These are phyloP conservation scores for Vigna nakashimae DNA, from an alignment of 306 rosid species.

Conservation along the genomic window DNA sequence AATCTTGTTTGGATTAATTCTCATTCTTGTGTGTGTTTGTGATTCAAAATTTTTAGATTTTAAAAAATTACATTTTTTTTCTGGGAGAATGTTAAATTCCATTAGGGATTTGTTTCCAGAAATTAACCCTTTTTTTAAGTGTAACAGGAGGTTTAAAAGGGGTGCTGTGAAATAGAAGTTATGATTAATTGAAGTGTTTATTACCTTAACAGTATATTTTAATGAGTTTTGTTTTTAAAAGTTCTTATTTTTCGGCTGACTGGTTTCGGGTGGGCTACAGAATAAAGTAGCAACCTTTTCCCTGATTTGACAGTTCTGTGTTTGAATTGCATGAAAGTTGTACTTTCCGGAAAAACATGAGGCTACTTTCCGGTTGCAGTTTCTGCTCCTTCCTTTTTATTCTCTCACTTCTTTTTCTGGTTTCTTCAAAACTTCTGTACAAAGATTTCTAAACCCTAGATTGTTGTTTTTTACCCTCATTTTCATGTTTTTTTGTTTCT, in stretches of 20 bases:
- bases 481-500: slow-evolving; percentile 10
- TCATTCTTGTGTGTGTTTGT: too few species aligned
- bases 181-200: background rate
- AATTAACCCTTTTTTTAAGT: background rate
- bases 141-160: background rate
- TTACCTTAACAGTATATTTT: slow-evolving; percentile 1
- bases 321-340: slow-evolving; percentile 51
- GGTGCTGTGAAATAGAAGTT: background rate
- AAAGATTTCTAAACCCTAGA: slow-evolving; percentile 46
- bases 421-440: slow-evolving; percentile 25
- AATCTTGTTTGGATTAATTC: too few species aligned
- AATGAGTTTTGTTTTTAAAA: background rate
- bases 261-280: slow-evolving; percentile 40
- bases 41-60: background rate
- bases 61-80: background rate
- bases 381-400: slow-evolving; percentile 48
- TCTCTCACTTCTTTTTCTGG: slow-evolving; percentile 36
- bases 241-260: slow-evolving; percentile 34
- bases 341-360: slow-evolving; percentile 68
- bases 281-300: slow-evolving; percentile 51
- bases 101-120: background rate
- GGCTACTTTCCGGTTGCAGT: slow-evolving; percentile 53
- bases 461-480: slow-evolving; percentile 18
- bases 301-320: slow-evolving; percentile 64
- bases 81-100: background rate